A percentile compares a stretch with the other conserved stretches of the same genome.
phyloP scores from a whole-genome alignment of 2,329 filamentous ascomycete genomes.

The Colletotrichum falcatum region DNA sequence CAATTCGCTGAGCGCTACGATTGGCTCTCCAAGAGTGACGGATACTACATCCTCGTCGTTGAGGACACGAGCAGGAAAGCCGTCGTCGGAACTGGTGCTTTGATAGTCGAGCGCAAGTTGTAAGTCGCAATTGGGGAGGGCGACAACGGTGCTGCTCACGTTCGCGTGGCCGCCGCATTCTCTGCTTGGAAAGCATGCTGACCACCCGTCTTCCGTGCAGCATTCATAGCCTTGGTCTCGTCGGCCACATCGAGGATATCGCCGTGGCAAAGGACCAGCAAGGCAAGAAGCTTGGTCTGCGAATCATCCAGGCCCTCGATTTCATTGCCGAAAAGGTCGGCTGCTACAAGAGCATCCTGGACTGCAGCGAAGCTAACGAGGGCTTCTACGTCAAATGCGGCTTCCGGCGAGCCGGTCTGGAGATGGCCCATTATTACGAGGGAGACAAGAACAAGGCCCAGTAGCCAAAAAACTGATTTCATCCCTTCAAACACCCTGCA shows the following conservation, averaged over 20 bases:
- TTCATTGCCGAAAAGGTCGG: conserved; percentile 87
- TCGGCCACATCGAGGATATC: conserved; percentile 98
- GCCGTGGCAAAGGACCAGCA: conserved; percentile 95
- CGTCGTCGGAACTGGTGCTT: conserved; percentile 89
- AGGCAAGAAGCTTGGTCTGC: conserved; percentile 93
- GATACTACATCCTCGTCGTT: conserved; percentile 90
- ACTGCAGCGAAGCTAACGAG: conserved; percentile 96
- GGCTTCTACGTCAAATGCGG: conserved; percentile 99
- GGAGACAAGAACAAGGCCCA: conserved; percentile 60
- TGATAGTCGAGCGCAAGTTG: conserved; percentile 96
- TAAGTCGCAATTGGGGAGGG: conserved; percentile 56
- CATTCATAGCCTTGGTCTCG: conserved; percentile 83
- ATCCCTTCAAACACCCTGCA: conserved; percentile 2
- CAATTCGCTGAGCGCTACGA: conserved; percentile 85
- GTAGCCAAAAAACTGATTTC: conserved; percentile 29
- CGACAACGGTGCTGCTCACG: background rate
- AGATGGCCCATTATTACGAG: conserved; percentile 98
- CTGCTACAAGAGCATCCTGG: conserved; percentile 97
- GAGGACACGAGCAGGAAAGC: conserved; percentile 73
- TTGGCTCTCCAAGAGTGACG: conserved; percentile 79
- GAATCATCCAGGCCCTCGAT: conserved; percentile 94
- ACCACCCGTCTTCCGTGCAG: conserved; percentile 53
- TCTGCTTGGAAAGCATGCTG: conserved; percentile 37
- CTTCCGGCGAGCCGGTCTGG: conserved; percentile 88
- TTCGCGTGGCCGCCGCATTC: background rate